Evolutionary conservation across 345 rosid genomes (phyloP), one percentile per base, ranked within the genome.

Genomic region (Acer campestre): DNA sequence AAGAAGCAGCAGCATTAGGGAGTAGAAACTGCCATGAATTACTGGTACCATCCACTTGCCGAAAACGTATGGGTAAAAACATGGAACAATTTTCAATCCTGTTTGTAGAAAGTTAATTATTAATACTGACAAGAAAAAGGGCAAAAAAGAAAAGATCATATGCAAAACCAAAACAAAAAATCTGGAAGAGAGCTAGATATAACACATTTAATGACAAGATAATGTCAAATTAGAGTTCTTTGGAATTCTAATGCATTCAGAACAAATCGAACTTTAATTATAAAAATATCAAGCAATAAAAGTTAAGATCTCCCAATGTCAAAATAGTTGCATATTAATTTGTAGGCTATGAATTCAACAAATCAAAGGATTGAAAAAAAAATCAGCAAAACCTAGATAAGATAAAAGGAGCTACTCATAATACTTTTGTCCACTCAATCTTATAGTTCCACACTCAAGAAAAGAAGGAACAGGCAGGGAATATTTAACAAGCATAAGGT

Each of bases 1-100:
- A 97, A 67, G 98, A 88, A 86, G 91, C 90, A 75, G 99, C 95
- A 22, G 98, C 79, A n/a, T 85, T 88, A 55, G 99, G 99, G 70
- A 87, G 91, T 82, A 96, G 93, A 83, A 85, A 89, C 84, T 89
- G 90, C 99, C 98, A 96, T 49, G 97, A 89, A 83, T 94, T 90
- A 75, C 84, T 81, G 72, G 80, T 71, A 79, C 94, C 91, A 74
- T 86, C 93, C 23, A 84, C 99, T 89, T 96, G 98, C 77, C 92
- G 93, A 81, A 89, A 90, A 67, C 80, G 97, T 79, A 94, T 84
- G 62, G 98, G 93, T 82, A 94, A 85, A 82, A 89, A 94, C 88
- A 91, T 82, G 53, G 99, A 96, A 71, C 88, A 94, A 75, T 96
- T 92, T 83, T 96, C 99, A 83, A 96, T 89, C 92, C 99, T 96